Evolutionary conservation across 495 filamentous ascomycete genomes (phyloP), one percentile per base, ranked within the genome.

Genomic region (Xylaria intraflava): DNA sequence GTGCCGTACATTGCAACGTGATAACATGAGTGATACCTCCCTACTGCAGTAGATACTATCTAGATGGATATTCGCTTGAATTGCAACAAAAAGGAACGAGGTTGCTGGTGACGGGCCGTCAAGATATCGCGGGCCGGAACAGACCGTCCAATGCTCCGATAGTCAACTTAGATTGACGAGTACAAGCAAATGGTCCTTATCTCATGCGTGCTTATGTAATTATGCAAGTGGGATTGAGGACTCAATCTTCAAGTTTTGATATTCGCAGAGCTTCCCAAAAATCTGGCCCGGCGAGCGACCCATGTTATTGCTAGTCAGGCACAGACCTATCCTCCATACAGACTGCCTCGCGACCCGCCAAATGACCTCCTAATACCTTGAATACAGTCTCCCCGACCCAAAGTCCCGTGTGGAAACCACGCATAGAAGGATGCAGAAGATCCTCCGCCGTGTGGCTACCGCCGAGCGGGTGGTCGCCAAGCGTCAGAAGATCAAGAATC

Each of bases 401-500:
- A 16, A 36, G 6, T 29, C 26, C 36, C 17, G 20, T 11, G 8
- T 23, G 20, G 6, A 30, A n/a, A 30, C 51, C 16, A 35, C 36
- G 6, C 36, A 24, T 9, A 20, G 30, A 17, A 61, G 47, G 36
- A 91, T 91, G 87, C 84, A 90, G 69, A 88, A 85, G 69, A 75
- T 90, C 60, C 77, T 89, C 58, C 79, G 79, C 62, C 80, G 85
- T 58, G 83, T 84, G 54, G 72, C 78, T 42, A 73, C 83, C 58
- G 86, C 86, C 57, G 74, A 85, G 65, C 81, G 80, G 62, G 82
- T 84, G 68, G 79, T 73, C 38, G 73, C 75, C 47, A 72, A 78
- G 65, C 68, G 76, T 53, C 16, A 59, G 41, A 76, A 77, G 69
- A 46, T 49, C 53, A 66, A 61, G 53, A 63, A 56, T 4, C 65